These are phyloP conservation scores for Aspergillus amoenus DNA, from an alignment of 2,329 filamentous ascomycete species.

Conservation along the genomic window DNA sequence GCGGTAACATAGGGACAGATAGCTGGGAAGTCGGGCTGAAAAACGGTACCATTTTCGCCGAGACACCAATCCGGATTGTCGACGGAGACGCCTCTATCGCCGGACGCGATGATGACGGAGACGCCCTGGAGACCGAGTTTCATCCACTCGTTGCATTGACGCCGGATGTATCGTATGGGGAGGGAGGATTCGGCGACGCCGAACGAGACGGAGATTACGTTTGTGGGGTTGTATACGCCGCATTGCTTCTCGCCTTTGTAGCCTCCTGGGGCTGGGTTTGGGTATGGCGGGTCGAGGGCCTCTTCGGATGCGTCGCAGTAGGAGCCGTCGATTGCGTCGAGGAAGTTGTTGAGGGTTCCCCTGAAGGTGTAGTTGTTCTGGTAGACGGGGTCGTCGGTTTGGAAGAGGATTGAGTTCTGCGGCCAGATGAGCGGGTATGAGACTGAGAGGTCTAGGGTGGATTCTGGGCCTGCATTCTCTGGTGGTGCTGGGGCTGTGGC, in stretches of 20 bases:
- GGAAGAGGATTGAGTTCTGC: slow-evolving; percentile 52
- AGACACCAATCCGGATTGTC: slow-evolving; percentile 37
- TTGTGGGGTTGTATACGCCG: slow-evolving; percentile 54
- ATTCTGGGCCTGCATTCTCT: slow-evolving; percentile 47
- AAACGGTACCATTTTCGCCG: slow-evolving; percentile 43
- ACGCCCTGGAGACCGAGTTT: slow-evolving; percentile 48
- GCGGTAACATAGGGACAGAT: slow-evolving; percentile 54
- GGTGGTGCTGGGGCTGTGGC: slow-evolving; percentile 42
- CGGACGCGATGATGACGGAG: slow-evolving; percentile 32
- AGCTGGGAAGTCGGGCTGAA: slow-evolving; percentile 51
- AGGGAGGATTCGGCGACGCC: slow-evolving; percentile 56
- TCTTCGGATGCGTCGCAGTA: slow-evolving; percentile 53
- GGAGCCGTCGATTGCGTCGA: slow-evolving; percentile 54
- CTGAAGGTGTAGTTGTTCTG: slow-evolving; percentile 31
- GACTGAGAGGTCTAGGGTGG: slow-evolving; percentile 56
- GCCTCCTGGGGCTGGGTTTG: slow-evolving; percentile 48
- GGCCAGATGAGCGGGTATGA: slow-evolving; percentile 51
- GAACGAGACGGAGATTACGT: slow-evolving; percentile 59
- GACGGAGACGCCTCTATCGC: slow-evolving; percentile 29
- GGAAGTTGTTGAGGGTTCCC: slow-evolving; percentile 48
- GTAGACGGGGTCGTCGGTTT: slow-evolving; percentile 50
- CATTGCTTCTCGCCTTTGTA: slow-evolving; percentile 46
- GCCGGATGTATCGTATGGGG: slow-evolving; percentile 54
- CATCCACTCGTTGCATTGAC: slow-evolving; percentile 49
- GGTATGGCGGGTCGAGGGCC: slow-evolving; percentile 53